phyloP scores from a whole-genome alignment of 768 basidiomycete species.

The Guyanaporus albipodus region DNA sequence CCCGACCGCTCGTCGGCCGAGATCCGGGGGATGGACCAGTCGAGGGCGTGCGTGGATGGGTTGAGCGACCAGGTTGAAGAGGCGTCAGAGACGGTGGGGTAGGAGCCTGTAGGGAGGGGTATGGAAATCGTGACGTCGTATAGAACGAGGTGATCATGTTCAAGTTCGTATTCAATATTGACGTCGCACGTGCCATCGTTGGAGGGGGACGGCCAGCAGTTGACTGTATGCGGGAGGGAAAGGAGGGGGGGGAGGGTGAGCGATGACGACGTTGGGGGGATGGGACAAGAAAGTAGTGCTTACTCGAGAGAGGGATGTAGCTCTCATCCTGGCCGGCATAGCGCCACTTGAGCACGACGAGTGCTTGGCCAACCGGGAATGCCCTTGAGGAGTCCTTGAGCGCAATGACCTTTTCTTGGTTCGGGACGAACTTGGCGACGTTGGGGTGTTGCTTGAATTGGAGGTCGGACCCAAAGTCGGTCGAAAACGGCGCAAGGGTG shows the following conservation, averaged over 20 bases:
- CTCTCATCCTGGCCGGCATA: constrained; percentile 89
- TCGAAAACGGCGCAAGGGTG: constrained; percentile 51
- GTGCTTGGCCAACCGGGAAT: constrained; percentile 84
- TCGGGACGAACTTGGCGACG: constrained; percentile 78
- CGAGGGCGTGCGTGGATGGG: constrained; percentile 71
- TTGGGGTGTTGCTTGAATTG: constrained; percentile 99
- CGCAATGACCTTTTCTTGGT: constrained; percentile 63
- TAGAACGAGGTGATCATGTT: constrained; percentile 74
- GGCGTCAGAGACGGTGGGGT: constrained; percentile 71
- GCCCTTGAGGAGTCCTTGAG: constrained; percentile 78
- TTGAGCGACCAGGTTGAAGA: constrained; percentile 80
- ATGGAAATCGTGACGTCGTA: constrained; percentile 88
- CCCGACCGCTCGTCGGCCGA: constrained; percentile 65
- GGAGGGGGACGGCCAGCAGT: constrained; percentile 93
- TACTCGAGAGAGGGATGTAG: constrained; percentile 87
- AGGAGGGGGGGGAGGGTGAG: not conserved
- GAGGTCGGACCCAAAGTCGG: constrained; percentile 61
- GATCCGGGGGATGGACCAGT: constrained; percentile 79
- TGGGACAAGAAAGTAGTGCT: constrained; percentile 25
- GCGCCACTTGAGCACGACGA: constrained; percentile 92
- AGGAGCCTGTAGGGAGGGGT: constrained; percentile 84
- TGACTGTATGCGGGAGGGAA: constrained; percentile 52
- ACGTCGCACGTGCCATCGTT: constrained; percentile 93
- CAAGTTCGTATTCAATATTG: constrained; percentile 96
- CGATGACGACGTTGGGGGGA: not conserved